Evolutionary conservation across 345 rosid species (phyloP), one percentile per base, ranked within the genome.

Genomic region (Hibiscus mutabilis): DNA sequence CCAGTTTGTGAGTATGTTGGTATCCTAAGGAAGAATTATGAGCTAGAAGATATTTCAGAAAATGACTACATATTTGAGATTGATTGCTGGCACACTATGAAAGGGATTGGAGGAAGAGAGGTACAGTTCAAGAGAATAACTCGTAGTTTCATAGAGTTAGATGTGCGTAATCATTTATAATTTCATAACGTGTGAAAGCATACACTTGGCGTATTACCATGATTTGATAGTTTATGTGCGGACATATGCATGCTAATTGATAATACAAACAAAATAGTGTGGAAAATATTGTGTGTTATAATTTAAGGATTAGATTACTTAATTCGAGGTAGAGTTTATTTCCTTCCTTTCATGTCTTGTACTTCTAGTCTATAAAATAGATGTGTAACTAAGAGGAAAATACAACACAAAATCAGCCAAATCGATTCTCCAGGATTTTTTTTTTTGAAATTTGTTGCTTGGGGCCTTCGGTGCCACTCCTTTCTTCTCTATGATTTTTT

Each of bases 1-100:
- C 90, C 89, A 6, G 82, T 89, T 15, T 85, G 91, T 3, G 94
- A 89, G 78, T 89, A 87, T 22, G 67, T 80, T 13, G 91, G 94
- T 33, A 72, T 77, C 46, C 80, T 89, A 33, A 82, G 68, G 69
- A 84, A 77, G 70, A 80, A 79, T 2, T 83, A 82, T 46, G 91
- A 85, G 49, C 31, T 81, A 58, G 86, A 86, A 6, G 75, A 61
- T 75, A 78, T 77, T 33, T 73, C 75, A 14, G 85, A 83, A 47
- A 89, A 89, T 68, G 77, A 81, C 63, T 89, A 78, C 73, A 87
- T 89, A 44, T 89, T 87, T 75, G 91, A 89, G 27, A 87, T 89
- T 33, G 94, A 89, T 72, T 87, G 91, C 79, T 70, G 78, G 86
- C 89, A 87, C 42, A 89, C 94, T 46, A 87, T 89, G 86, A 81